phyloP scores from a whole-genome alignment of 176 grass and related monocot genomes.

The Oropetium thomaeum region DNA sequence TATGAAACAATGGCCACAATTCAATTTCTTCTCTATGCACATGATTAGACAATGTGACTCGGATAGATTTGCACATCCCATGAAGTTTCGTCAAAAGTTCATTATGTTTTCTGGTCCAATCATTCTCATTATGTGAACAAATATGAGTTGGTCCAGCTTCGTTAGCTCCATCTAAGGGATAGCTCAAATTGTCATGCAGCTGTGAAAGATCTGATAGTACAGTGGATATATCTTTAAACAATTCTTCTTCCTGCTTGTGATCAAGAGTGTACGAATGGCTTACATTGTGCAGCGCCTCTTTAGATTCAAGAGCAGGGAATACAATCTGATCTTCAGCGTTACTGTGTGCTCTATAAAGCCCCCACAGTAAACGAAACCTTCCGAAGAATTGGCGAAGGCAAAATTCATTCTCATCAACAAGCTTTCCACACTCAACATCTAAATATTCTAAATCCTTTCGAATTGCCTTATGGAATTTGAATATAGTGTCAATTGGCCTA shows the following conservation, averaged over 20 bases:
- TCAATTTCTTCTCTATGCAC: constrained; percentile 82
- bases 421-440: constrained; percentile 69
- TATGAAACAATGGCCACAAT: constrained; percentile 90
- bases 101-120: constrained; percentile 55
- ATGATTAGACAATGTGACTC: constrained; percentile 80
- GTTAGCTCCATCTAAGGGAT: background rate
- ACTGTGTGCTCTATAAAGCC: constrained; percentile 90
- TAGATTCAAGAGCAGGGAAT: constrained; percentile 94
- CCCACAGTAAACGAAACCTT: constrained; percentile 88
- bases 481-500: constrained; percentile 85
- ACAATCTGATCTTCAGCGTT: constrained; percentile 91
- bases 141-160: constrained; percentile 6
- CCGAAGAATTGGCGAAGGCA: constrained; percentile 65
- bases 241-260: constrained; percentile 85
- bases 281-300: constrained; percentile 80
- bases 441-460: constrained; percentile 84
- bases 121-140: constrained; percentile 35
- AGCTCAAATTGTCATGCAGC: constrained; percentile 35
- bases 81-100: constrained; percentile 81
- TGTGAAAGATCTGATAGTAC: constrained; percentile 62
- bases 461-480: constrained; percentile 96
- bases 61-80: constrained; percentile 86
- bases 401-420: constrained; percentile 65
- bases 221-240: constrained; percentile 77
- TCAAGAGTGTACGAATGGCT: constrained; percentile 91